These are phyloP conservation scores for Xerophyta viscosa DNA, from an alignment of 106 monocot species.

Conservation along the genomic window DNA sequence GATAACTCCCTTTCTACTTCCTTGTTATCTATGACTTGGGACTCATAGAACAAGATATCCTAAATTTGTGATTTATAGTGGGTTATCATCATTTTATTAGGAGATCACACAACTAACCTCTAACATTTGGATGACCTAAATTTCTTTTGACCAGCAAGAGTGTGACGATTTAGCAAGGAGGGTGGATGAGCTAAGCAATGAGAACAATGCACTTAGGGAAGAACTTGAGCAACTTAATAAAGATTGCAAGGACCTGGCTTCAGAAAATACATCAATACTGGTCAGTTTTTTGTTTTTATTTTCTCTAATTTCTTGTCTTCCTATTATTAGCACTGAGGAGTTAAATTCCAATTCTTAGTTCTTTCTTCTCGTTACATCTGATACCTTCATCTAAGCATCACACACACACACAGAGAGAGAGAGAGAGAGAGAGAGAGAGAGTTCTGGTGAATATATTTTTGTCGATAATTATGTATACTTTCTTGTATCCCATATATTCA, in stretches of 20 bases:
- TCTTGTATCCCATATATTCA: not conserved
- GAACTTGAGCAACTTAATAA: constrained; percentile 26
- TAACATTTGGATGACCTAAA: not conserved
- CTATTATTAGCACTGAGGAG: not conserved
- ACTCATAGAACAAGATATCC: too few species aligned
- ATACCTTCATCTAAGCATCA: too few species aligned
- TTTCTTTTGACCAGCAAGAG: constrained; percentile 24
- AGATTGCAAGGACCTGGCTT: constrained; percentile 19
- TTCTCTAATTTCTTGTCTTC: not conserved
- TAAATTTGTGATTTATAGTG: too few species aligned
- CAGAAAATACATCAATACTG: constrained; percentile 30
- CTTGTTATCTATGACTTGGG: too few species aligned
- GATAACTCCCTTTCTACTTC: too few species aligned
- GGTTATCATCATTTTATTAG: too few species aligned
- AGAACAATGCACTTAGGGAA: constrained; percentile 24
- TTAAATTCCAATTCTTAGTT: not conserved
- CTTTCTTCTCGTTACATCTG: too few species aligned
- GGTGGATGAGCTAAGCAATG: constrained; percentile 21
- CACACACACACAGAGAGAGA: too few species aligned
- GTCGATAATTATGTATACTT: not conserved
- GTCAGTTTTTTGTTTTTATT: constrained; percentile 7
- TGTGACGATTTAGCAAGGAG: constrained; percentile 32
- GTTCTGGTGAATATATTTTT: too few species aligned
- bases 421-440: too few species aligned
- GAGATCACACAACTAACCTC: too few species aligned